A percentile compares a stretch with the other conserved stretches of the same genome.
Evolutionary conservation across 2,329 filamentous ascomycete genomes (phyloP).

Genomic region (Stenocarpella maydis): DNA sequence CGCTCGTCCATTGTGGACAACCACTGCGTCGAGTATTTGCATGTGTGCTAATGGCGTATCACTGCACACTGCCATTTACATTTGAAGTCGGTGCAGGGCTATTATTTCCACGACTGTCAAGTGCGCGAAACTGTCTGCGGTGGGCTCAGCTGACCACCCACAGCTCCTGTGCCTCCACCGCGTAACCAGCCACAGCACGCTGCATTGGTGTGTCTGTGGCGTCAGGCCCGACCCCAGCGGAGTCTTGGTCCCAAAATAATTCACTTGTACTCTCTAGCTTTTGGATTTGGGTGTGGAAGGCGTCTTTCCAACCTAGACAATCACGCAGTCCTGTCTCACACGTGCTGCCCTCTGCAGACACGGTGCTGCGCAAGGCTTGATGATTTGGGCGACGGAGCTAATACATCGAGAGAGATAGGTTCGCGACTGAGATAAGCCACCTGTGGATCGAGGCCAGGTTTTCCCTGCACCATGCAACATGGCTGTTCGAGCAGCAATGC

Average conservation of each 20-base stretch:
- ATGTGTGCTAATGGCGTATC: neutral
- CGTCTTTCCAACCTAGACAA: neutral
- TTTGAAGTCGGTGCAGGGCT: neutral
- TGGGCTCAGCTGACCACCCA: too few relatives aligned
- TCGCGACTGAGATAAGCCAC: neutral
- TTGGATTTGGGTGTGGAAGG: neutral
- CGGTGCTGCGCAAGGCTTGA: neutral
- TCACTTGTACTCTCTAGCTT: too few relatives aligned
- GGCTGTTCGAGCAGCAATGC: neutral
- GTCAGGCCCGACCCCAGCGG: too few relatives aligned
- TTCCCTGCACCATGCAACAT: neutral
- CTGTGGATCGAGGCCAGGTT: neutral
- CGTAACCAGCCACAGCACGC: neutral
- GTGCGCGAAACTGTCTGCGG: neutral
- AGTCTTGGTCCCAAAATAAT: too few relatives aligned
- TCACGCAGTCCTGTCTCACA: neutral
- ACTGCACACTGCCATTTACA: too few relatives aligned
- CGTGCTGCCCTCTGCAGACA: neutral
- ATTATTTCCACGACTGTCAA: neutral
- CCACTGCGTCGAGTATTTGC: neutral
- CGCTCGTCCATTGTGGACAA: neutral
- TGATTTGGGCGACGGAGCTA: neutral
- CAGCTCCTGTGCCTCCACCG: neutral
- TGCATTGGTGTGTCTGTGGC: neutral
- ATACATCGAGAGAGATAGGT: neutral